A percentile compares a stretch with the other conserved stretches of the same genome.
Evolutionary conservation across 208 protist genomes (phyloP).

Genomic region (Phytomonas francai): DNA sequence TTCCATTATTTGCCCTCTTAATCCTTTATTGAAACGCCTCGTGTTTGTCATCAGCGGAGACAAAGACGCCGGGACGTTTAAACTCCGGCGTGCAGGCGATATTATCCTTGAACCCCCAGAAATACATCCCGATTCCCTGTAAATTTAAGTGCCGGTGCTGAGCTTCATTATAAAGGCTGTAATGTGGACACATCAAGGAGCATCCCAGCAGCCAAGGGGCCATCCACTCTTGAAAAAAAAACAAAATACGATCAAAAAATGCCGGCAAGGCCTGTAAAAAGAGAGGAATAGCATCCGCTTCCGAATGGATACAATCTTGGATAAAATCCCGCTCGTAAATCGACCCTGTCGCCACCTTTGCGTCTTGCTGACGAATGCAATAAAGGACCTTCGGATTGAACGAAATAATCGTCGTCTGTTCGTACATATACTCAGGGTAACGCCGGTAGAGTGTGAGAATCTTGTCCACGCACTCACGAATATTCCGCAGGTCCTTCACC

Average conservation of each 20-base stretch:
- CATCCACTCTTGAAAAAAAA: slow-evolving; percentile 42
- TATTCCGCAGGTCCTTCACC: slow-evolving; percentile 60
- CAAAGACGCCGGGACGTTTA: slow-evolving; percentile 53
- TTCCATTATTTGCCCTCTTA: no score
- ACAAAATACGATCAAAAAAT: slow-evolving; percentile 34
- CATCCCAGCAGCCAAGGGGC: slow-evolving; percentile 69
- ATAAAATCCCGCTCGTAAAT: slow-evolving; percentile 49
- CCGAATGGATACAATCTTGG: slow-evolving; percentile 18
- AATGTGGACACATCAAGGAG: slow-evolving; percentile 71
- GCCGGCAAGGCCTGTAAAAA: slow-evolving; percentile 38
- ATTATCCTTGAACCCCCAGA: slow-evolving; percentile 67
- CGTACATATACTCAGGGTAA: slow-evolving; percentile 85
- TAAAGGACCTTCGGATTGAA: slow-evolving; percentile 73
- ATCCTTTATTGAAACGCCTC: slow-evolving; percentile 33
- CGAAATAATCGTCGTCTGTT: slow-evolving; percentile 79
- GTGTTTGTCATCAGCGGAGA: slow-evolving; percentile 67
- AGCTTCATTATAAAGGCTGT: slow-evolving; percentile 40
- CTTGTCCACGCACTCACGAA: slow-evolving; percentile 60
- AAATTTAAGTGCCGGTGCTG: slow-evolving; percentile 64
- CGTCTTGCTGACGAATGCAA: slow-evolving; percentile 50
- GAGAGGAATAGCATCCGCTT: slow-evolving; percentile 22
- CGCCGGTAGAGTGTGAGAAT: slow-evolving; percentile 71
- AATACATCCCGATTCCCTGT: slow-evolving; percentile 55
- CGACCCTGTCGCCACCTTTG: slow-evolving; percentile 63
- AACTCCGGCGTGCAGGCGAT: slow-evolving; percentile 61